Conservation (phyloP, 2,329 filamentous ascomycete genomes). For the Alternaria ventricosa region DNA sequence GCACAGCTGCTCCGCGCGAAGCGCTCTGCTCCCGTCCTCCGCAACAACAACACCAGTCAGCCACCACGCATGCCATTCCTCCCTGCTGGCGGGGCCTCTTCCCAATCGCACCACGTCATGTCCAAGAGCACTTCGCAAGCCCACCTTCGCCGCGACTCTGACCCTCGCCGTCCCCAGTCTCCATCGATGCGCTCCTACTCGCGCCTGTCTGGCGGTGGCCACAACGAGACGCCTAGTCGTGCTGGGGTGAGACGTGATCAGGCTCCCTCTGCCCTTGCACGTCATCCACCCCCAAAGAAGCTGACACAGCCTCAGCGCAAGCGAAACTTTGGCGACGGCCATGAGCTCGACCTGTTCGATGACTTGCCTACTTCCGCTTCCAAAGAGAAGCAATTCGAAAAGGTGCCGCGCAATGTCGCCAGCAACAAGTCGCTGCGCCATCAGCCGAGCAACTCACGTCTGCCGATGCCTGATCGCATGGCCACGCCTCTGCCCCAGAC, state of each 20-base stretch:
- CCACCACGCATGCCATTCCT: slow-evolving; percentile 77
- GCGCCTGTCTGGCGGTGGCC: slow-evolving; percentile 56
- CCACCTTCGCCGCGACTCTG: slow-evolving; percentile 83
- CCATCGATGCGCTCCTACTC: slow-evolving; percentile 56
- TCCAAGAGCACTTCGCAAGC: slow-evolving; percentile 72
- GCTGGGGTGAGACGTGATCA: slow-evolving; percentile 51
- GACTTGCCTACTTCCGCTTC: slow-evolving; percentile 88
- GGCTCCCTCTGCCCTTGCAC: slow-evolving; percentile 58
- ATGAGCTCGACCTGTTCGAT: slow-evolving; percentile 91
- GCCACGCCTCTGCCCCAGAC: slow-evolving; percentile 56
- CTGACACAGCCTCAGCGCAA: slow-evolving; percentile 39
- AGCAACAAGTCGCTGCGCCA: slow-evolving; percentile 67
- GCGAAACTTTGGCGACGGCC: slow-evolving; percentile 79
- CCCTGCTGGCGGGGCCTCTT: slow-evolving; percentile 74
- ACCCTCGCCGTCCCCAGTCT: slow-evolving; percentile 61
- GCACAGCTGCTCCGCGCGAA: slow-evolving; percentile 65
- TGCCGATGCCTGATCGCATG: slow-evolving; percentile 54
- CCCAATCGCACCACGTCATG: slow-evolving; percentile 78
- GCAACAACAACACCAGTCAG: slow-evolving; percentile 55
- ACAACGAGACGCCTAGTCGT: slow-evolving; percentile 59
- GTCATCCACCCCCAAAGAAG: slow-evolving; percentile 63
- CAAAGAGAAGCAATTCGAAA: slow-evolving; percentile 81
- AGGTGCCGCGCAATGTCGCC: slow-evolving; percentile 74
- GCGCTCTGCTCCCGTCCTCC: slow-evolving; percentile 65
- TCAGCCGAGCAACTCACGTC: slow-evolving; percentile 55